Percentiles rank a stretch among this genome's conserved stretches.
These are phyloP conservation scores for Parasitella parasitica DNA, from an alignment of 371 early-diverging fungal genomes.

Conservation along the genomic window DNA sequence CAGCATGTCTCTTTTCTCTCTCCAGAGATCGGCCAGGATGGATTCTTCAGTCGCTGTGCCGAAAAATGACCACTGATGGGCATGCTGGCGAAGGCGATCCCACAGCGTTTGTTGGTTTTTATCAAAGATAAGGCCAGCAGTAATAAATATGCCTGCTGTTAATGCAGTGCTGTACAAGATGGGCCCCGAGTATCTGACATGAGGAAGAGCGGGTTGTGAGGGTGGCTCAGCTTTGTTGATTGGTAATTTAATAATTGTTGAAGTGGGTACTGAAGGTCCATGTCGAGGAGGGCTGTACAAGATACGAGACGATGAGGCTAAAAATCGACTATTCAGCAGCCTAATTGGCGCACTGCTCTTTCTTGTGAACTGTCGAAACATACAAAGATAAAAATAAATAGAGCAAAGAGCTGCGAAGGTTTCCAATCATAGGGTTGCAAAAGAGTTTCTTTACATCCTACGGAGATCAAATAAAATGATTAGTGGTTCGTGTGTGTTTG, in stretches of 20 bases:
- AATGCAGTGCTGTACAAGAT: constrained; percentile 15
- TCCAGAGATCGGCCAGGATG: constrained; percentile 5
- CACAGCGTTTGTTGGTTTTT: constrained; percentile 28
- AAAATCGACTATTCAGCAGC: neutral
- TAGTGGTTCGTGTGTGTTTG: neutral
- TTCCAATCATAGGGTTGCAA: neutral
- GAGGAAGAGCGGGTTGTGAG: neutral
- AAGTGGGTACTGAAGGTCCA: neutral
- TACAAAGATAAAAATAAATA: neutral
- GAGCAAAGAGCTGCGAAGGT: neutral
- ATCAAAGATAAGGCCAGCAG: constrained; percentile 22
- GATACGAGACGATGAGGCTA: neutral
- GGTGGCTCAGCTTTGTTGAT: neutral
- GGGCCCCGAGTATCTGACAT: constrained; percentile 22
- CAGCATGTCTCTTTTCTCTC: constrained; percentile 13
- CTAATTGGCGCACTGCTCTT: neutral
- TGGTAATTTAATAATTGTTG: neutral
- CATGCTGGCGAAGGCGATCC: constrained; percentile 14
- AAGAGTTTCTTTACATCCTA: neutral
- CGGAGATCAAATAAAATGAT: neutral
- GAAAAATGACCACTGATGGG: constrained; percentile 17
- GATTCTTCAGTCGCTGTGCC: constrained; percentile 13
- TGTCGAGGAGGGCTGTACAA: neutral
- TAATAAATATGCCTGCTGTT: constrained; percentile 14
- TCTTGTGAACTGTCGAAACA: neutral